Evolutionary conservation across 768 basidiomycete species (phyloP).

Genomic region (Rhizopogon rudus): DNA sequence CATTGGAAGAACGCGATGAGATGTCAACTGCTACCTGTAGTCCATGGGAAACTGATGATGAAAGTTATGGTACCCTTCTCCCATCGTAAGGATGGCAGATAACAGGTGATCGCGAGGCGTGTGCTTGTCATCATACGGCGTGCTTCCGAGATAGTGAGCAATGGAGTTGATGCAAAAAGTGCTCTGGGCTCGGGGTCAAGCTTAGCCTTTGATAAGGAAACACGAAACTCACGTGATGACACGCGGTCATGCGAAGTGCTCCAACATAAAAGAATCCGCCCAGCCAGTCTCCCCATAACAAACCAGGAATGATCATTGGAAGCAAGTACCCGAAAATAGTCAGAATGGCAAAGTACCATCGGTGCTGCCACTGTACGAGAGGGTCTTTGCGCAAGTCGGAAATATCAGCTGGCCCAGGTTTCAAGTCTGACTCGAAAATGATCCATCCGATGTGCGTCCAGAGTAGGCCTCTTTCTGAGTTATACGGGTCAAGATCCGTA

Average conservation of each 20-base stretch:
- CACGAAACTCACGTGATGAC: constrained; percentile 65
- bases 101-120: constrained; percentile 75
- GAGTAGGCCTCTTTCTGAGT: constrained; percentile 69
- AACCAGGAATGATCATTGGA: constrained; percentile 63
- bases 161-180: constrained; percentile 89
- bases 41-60: constrained; percentile 89
- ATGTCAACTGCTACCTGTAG: constrained; percentile 25
- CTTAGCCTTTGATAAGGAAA: neutral
- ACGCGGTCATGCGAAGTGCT: constrained; percentile 65
- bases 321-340: constrained; percentile 66
- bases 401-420: constrained; percentile 65
- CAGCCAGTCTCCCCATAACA: constrained; percentile 70
- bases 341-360: constrained; percentile 60
- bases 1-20: neutral
- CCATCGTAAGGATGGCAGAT: constrained; percentile 78
- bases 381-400: constrained; percentile 68
- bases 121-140: constrained; percentile 78
- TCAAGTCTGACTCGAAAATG: constrained; percentile 67
- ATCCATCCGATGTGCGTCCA: constrained; percentile 88
- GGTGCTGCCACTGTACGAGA: constrained; percentile 76
- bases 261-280: constrained; percentile 77
- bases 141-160: constrained; percentile 77
- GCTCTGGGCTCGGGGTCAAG: constrained; percentile 38
- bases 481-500: constrained; percentile 83
- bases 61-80: constrained; percentile 67